These are phyloP conservation scores for Backusella australiensis DNA, from an alignment of 192 early-diverging fungal species.

Conservation along the genomic window DNA sequence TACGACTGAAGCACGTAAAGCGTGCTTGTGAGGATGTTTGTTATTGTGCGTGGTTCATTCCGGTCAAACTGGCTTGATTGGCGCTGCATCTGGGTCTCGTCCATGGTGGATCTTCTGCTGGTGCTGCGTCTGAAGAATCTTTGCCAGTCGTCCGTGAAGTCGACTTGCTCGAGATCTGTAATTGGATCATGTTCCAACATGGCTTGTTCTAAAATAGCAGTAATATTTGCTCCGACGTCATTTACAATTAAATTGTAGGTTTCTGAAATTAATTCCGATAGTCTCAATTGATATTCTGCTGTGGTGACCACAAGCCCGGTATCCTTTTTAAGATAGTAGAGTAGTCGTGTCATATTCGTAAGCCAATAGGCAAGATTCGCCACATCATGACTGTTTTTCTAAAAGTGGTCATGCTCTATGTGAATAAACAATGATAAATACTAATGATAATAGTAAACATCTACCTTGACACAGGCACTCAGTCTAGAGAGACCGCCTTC, in stretches of 20 bases:
- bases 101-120: slow-evolving; percentile 20
- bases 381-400: slow-evolving; percentile 18
- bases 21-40: slow-evolving; percentile 67
- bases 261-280: slow-evolving; percentile 80
- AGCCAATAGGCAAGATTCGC: slow-evolving; percentile 75
- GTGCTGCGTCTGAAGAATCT: slow-evolving; percentile 48
- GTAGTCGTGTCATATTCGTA: slow-evolving; percentile 75
- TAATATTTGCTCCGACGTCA: slow-evolving; percentile 61
- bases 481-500: slow-evolving; percentile 54
- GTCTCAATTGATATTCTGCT: slow-evolving; percentile 67
- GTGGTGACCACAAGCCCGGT: slow-evolving; percentile 63
- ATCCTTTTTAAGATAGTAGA: slow-evolving; percentile 89
- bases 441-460: background rate
- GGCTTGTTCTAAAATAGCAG: slow-evolving; percentile 58
- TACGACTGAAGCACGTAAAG: slow-evolving; percentile 68
- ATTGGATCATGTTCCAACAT: slow-evolving; percentile 74
- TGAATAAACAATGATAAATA: background rate
- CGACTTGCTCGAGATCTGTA: slow-evolving; percentile 61
- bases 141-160: slow-evolving; percentile 56
- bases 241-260: slow-evolving; percentile 62
- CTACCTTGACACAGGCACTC: slow-evolving; percentile 47
- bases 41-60: slow-evolving; percentile 66
- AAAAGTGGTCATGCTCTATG: background rate
- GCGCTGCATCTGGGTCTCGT: background rate
- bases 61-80: background rate